Evolutionary conservation across 1,284 basidiomycete species (phyloP), one percentile per base, ranked within the genome.

Genomic region (Porodaedalea pini): DNA sequence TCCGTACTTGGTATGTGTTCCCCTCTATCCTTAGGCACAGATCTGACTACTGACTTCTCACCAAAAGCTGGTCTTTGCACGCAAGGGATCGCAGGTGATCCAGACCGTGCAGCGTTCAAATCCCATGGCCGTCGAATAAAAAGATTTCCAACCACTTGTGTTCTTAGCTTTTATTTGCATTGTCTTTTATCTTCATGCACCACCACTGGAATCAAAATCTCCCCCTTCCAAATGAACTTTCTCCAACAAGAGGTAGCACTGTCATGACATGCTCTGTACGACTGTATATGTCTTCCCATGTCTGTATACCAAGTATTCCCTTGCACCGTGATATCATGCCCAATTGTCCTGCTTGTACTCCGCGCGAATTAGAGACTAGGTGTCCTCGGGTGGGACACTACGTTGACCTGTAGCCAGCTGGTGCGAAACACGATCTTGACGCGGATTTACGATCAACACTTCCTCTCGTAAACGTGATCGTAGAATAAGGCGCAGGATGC

Each of bases 31-130:
- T 6, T 23, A 15, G 13, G 11, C 25, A 23, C 21, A 5, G 6
- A 36, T 44, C 6, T 17, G 43, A 21, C 15, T 15, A 43, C 51
- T 23, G 32, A 47, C 61, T 19, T 41, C 51, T 48, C 45, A 53
- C 39, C 44, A 47, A 13, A 56, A 92, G 89, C 80, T 92, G 61
- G 89, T 92, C n/a, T 92, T 87, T 69, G 83, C 87, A 40, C 78
- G 85, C 11, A 90, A 88, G 69, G 89, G 81, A 34, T 76, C 79
- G 2, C 79, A 89, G 57, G 80, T 88, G 47, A 84, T 92, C 56
- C 81, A 88, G 61, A 91, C 90, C 15, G 88, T 92, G 37, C 84
- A 88, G 59, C 81, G 89, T 43, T 80, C 82, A 58, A 70, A 74
- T 58, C 65, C 69, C 39, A 57, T 60, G 53, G 54, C 40, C 27